Evolutionary conservation across 2,329 filamentous ascomycete genomes (phyloP).

Genomic region (Fusarium tuaranense): DNA sequence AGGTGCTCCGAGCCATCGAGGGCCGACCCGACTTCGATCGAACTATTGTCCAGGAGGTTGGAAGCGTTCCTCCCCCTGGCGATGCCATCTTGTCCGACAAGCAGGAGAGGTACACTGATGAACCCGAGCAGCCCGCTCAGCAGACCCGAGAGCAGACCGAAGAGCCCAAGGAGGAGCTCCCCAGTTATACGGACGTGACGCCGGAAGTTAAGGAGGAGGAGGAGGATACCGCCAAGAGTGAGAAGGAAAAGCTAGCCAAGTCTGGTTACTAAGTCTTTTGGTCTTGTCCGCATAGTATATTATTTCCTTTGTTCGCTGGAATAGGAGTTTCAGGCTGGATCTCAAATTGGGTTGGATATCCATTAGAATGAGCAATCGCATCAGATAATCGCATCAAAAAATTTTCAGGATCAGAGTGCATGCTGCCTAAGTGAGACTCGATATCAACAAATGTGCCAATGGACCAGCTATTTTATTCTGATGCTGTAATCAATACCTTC

Average conservation of each 20-base stretch:
- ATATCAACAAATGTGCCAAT: neutral
- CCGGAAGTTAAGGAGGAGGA: constrained; percentile 22
- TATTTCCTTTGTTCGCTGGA: neutral
- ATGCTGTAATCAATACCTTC: neutral
- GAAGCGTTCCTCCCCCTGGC: constrained; percentile 31
- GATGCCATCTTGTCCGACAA: constrained; percentile 47
- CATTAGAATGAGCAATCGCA: neutral
- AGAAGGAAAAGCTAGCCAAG: constrained; percentile 45
- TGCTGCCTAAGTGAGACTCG: neutral
- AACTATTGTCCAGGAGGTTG: constrained; percentile 44
- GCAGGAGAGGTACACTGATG: constrained; percentile 34
- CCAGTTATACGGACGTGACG: constrained; percentile 28
- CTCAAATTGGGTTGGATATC: neutral
- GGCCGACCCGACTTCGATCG: constrained; percentile 45
- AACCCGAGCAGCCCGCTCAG: neutral
- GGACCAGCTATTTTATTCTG: neutral
- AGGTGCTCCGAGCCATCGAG: constrained; percentile 55
- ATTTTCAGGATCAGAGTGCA: neutral
- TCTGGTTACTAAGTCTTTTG: constrained; percentile 28
- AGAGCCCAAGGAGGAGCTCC: constrained; percentile 35
- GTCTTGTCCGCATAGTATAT: neutral
- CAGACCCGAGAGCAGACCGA: neutral
- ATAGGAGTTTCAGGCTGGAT: neutral
- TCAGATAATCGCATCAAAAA: neutral
- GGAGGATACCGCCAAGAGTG: constrained; percentile 27